Evolutionary conservation across 306 rosid genomes (phyloP).

Genomic region (Pterocarpus macrocarpus): DNA sequence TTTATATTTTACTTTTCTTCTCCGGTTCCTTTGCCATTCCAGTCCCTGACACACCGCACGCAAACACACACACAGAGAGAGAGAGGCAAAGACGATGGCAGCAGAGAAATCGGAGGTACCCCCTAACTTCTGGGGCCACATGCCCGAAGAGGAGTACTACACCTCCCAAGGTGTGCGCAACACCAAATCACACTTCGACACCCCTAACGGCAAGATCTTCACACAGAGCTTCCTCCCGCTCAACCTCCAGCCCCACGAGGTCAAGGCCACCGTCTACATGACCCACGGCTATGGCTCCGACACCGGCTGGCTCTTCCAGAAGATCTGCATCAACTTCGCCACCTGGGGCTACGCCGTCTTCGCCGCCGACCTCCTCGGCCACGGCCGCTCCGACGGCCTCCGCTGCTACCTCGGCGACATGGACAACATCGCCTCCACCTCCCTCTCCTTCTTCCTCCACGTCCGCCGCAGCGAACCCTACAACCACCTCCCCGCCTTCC

Average conservation of each 20-base stretch:
- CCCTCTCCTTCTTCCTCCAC: conserved; percentile 77
- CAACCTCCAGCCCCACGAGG: conserved; percentile 25
- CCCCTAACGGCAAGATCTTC: conserved; percentile 82
- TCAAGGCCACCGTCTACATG: conserved; percentile 87
- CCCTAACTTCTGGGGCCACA: conserved; percentile 84
- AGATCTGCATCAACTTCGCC: conserved; percentile 82
- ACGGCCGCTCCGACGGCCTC: conserved; percentile 94
- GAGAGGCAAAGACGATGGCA: conserved; percentile 22
- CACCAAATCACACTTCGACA: conserved; percentile 75
- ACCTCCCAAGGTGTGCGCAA: conserved; percentile 78
- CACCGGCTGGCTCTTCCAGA: conserved; percentile 96
- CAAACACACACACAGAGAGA: no score
- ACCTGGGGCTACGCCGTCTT: conserved; percentile 95
- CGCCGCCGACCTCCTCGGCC: conserved; percentile 93
- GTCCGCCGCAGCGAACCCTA: conserved; percentile 65
- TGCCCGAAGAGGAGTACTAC: conserved; percentile 88
- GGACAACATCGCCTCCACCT: conserved; percentile 76
- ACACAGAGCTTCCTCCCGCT: conserved; percentile 80
- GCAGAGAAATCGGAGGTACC: conserved; percentile 55
- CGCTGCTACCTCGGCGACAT: conserved; percentile 91
- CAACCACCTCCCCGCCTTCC: conserved; percentile 74
- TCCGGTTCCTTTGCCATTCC: not conserved
- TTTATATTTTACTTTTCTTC: not conserved
- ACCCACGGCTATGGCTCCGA: conserved; percentile 98
- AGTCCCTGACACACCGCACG: not conserved